Conservation (phyloP, 345 rosid species). For the Populus davidiana region DNA sequence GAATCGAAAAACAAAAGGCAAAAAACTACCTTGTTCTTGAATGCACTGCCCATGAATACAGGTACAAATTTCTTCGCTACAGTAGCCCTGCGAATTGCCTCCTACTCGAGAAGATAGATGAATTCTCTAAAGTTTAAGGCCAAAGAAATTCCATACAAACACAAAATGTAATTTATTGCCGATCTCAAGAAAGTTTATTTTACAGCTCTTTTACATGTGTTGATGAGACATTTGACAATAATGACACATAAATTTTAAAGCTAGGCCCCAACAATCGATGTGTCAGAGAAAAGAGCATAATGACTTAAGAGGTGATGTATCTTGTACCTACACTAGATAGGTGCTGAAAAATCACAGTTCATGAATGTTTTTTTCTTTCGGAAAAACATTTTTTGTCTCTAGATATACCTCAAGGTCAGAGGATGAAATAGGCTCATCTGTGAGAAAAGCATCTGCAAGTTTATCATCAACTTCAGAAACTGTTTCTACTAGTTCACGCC, state of each 20-base stretch:
- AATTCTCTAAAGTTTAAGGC: slow-evolving; percentile 4
- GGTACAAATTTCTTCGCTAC: slow-evolving; percentile 85
- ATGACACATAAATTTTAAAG: background rate
- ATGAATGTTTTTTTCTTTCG: background rate
- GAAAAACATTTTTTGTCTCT: background rate
- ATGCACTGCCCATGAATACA: slow-evolving; percentile 98
- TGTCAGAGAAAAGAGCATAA: background rate
- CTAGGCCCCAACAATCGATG: background rate
- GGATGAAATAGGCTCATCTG: slow-evolving; percentile 79
- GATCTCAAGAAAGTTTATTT: background rate
- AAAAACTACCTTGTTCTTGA: slow-evolving; percentile 83
- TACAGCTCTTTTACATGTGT: background rate
- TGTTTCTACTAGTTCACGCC: slow-evolving; percentile 74
- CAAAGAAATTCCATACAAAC: background rate
- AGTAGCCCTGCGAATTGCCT: slow-evolving; percentile 95
- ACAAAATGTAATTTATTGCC: background rate
- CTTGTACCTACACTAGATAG: background rate
- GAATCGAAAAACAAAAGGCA: background rate
- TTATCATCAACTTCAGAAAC: slow-evolving; percentile 97
- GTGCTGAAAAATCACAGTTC: background rate
- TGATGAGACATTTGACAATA: background rate
- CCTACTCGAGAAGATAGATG: slow-evolving; percentile 42
- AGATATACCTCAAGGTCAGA: slow-evolving; percentile 72
- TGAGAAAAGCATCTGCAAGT: slow-evolving; percentile 84
- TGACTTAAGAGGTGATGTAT: background rate